Percentiles rank a stretch among this genome's conserved stretches.
These are phyloP conservation scores for Phoenix dactylifera DNA, from an alignment of 176 grass and related monocot species.

Conservation along the genomic window DNA sequence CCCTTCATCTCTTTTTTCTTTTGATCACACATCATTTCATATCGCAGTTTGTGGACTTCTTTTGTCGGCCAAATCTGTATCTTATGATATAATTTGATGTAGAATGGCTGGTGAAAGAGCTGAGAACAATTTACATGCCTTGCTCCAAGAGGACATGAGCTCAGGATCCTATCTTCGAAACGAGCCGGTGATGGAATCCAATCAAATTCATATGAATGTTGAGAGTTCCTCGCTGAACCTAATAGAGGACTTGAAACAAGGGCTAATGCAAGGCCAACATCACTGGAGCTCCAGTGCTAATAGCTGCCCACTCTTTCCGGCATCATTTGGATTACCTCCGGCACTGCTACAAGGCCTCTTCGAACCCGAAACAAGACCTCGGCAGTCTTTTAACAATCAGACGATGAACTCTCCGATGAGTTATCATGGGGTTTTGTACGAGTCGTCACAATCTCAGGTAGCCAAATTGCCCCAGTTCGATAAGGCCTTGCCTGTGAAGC, in stretches of 20 bases:
- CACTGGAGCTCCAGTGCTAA: neutral
- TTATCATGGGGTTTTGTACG: constrained; percentile 6
- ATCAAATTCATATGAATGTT: too few relatives aligned
- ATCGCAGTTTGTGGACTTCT: neutral
- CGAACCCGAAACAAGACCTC: neutral
- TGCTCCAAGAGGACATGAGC: constrained; percentile 5
- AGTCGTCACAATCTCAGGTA: neutral
- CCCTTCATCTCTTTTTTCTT: too few relatives aligned
- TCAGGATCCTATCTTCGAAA: neutral
- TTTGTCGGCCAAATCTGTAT: constrained; percentile 1
- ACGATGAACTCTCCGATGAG: constrained; percentile 1
- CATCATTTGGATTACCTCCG: too few relatives aligned
- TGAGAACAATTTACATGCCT: neutral
- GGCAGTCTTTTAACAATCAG: neutral
- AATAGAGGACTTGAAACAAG: neutral
- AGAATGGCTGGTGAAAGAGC: neutral
- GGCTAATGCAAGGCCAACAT: neutral
- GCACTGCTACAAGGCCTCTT: neutral
- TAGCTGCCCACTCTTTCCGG: neutral
- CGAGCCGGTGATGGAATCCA: too few relatives aligned
- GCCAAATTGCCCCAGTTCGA: constrained; percentile 10
- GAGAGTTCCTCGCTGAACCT: neutral
- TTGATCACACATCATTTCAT: neutral
- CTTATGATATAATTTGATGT: constrained; percentile 2
- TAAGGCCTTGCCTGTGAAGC: constrained; percentile 4